Evolutionary conservation across 163 green algal species (phyloP).

Genomic region (Picocystis sp.): DNA sequence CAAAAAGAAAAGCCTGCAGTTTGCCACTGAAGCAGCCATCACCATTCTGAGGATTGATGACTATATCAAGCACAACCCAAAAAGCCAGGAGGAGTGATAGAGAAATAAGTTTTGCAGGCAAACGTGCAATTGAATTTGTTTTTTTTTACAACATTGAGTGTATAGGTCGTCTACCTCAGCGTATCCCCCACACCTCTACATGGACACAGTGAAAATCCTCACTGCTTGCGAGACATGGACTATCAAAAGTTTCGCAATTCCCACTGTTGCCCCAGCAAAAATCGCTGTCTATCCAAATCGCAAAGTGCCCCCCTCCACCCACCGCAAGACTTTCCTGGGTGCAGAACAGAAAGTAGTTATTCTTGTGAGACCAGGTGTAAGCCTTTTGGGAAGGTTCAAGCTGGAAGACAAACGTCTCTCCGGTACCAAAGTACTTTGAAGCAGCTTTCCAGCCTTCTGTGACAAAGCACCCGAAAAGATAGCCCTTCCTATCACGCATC

Average conservation of each 20-base stretch:
- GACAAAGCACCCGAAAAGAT: constrained; percentile 52
- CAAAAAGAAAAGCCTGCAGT: constrained; percentile 94
- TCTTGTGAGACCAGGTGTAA: constrained; percentile 12
- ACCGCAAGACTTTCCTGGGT: constrained; percentile 39
- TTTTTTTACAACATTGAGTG: background rate
- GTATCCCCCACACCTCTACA: constrained; percentile 37
- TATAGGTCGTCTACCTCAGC: no score
- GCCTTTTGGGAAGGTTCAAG: constrained; percentile 16
- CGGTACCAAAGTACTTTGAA: constrained; percentile 51
- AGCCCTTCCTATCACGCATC: constrained; percentile 14
- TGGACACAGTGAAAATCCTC: constrained; percentile 53
- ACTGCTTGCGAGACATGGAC: constrained; percentile 34
- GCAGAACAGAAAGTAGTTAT: constrained; percentile 64
- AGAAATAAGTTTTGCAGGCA: constrained; percentile 4
- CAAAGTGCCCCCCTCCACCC: constrained; percentile 45
- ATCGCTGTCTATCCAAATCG: constrained; percentile 48
- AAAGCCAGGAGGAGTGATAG: constrained; percentile 30
- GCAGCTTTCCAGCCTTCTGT: constrained; percentile 39
- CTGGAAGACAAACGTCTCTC: constrained; percentile 56
- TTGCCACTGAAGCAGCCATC: constrained; percentile 97
- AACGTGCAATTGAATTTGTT: constrained; percentile 6
- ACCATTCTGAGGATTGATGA: constrained; percentile 99
- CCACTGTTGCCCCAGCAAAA: constrained; percentile 42
- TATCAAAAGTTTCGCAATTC: constrained; percentile 54
- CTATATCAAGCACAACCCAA: constrained; percentile 72